phyloP scores from a whole-genome alignment of 352 stramenopile species.

The Phytophthora tentaculata region DNA sequence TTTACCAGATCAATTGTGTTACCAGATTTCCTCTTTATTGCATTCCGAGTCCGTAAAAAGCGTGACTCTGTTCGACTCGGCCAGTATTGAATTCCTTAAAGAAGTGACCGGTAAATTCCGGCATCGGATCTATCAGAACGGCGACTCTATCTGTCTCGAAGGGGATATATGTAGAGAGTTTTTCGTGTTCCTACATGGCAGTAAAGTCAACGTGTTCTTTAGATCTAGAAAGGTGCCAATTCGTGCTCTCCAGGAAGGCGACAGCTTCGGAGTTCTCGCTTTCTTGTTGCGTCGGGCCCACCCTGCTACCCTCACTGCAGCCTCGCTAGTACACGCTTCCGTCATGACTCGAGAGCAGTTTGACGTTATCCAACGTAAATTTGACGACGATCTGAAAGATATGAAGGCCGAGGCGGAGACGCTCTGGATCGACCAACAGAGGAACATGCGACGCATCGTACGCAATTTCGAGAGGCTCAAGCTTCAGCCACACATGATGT shows the following conservation, averaged over 20 bases:
- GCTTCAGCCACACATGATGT: conserved; percentile 58
- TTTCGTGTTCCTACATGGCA: conserved; percentile 62
- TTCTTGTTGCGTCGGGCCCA: conserved; percentile 63
- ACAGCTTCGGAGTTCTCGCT: conserved; percentile 74
- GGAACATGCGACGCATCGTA: conserved; percentile 36
- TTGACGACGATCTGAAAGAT: conserved; percentile 56
- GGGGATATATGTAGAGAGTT: conserved; percentile 78
- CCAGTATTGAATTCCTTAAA: conserved; percentile 73
- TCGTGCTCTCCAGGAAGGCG: conserved; percentile 60
- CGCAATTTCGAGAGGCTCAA: conserved; percentile 62
- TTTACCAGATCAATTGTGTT: conserved; percentile 76
- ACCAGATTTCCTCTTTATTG: conserved; percentile 75
- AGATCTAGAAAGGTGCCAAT: conserved; percentile 53
- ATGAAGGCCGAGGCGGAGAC: conserved; percentile 56
- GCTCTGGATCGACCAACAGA: conserved; percentile 50
- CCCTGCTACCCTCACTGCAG: conserved; percentile 52
- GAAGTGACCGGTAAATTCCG: conserved; percentile 85
- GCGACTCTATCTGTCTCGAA: conserved; percentile 71
- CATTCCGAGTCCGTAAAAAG: conserved; percentile 65
- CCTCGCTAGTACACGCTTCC: conserved; percentile 60
- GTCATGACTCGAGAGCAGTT: conserved; percentile 83
- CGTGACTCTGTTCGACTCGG: conserved; percentile 65
- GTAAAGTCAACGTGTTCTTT: conserved; percentile 71
- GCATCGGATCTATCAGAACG: conserved; percentile 72
- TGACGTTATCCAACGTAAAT: conserved; percentile 66